A percentile compares a stretch with the other conserved stretches of the same genome.
Conservation (phyloP, 2,329 filamentous ascomycete species). For the Fusarium oligoseptatum region DNA sequence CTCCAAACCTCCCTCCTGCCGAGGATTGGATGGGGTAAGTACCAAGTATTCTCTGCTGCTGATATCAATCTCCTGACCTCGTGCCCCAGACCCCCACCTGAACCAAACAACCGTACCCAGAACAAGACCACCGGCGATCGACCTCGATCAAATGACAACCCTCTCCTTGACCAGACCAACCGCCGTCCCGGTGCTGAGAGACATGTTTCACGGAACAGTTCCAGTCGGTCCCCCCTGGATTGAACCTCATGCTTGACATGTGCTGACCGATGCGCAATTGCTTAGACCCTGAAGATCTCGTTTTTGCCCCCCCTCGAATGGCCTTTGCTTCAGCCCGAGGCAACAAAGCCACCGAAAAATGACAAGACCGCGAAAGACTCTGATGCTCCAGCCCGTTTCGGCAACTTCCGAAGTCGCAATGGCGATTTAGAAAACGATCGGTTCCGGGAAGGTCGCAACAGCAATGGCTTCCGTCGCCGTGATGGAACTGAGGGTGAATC, state of each 20-base stretch:
- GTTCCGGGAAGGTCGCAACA: conserved; percentile 63
- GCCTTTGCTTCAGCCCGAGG: conserved; percentile 83
- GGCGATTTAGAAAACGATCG: conserved; percentile 66
- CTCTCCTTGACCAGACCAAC: conserved; percentile 63
- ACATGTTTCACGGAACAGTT: conserved; percentile 67
- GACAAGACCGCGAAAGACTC: conserved; percentile 67
- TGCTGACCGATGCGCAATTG: conserved; percentile 31
- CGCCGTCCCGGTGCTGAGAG: conserved; percentile 66
- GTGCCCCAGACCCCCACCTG: conserved; percentile 57
- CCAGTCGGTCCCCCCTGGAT: conserved; percentile 61
- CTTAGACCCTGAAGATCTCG: conserved; percentile 80
- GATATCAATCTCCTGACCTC: conserved; percentile 38
- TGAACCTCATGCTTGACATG: neutral
- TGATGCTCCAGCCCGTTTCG: conserved; percentile 70
- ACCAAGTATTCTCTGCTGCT: conserved; percentile 11
- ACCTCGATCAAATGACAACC: conserved; percentile 58
- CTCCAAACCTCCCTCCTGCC: conserved; percentile 81
- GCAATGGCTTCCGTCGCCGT: conserved; percentile 64
- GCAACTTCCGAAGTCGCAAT: conserved; percentile 65
- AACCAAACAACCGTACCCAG: conserved; percentile 60
- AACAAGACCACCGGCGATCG: conserved; percentile 60
- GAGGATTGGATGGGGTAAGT: conserved; percentile 98
- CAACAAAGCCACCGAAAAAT: conserved; percentile 61
- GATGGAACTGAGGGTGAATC: conserved; percentile 70
- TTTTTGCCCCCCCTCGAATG: conserved; percentile 86